phyloP scores from a whole-genome alignment of 352 stramenopile genomes.

The Aphanomyces cochlioides region DNA sequence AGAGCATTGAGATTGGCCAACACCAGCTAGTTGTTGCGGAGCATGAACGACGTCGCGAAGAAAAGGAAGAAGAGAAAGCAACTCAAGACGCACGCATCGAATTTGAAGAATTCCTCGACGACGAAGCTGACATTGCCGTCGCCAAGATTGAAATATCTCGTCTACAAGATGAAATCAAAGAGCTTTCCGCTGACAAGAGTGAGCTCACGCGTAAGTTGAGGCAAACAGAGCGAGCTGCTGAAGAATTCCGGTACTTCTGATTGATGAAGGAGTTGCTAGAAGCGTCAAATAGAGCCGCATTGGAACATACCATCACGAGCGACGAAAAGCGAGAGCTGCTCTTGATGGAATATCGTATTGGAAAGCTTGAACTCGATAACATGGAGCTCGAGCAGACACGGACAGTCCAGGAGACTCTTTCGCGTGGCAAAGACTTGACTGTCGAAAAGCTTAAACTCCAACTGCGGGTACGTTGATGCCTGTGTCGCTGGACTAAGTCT shows the following conservation, averaged over 20 bases:
- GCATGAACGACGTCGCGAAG: constrained; percentile 28
- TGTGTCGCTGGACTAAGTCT: too few species aligned
- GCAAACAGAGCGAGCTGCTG: constrained; percentile 47
- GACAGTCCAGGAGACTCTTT: constrained; percentile 49
- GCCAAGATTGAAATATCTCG: constrained; percentile 15
- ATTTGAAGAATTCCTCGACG: constrained; percentile 28
- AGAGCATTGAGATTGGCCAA: constrained; percentile 51
- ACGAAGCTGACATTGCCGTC: constrained; percentile 26
- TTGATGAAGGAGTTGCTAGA: constrained; percentile 43
- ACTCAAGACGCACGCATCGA: constrained; percentile 14
- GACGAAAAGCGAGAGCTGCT: constrained; percentile 59
- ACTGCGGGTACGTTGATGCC: constrained; percentile 12
- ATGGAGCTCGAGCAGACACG: constrained; percentile 73
- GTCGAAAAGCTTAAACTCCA: constrained; percentile 55
- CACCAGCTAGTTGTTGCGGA: constrained; percentile 43
- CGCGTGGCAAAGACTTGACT: constrained; percentile 55
- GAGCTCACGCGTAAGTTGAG: constrained; percentile 38
- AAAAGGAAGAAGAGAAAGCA: constrained; percentile 34
- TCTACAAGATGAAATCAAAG: constrained; percentile 30
- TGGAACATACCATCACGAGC: constrained; percentile 37
- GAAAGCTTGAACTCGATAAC: constrained; percentile 88
- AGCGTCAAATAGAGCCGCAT: constrained; percentile 32
- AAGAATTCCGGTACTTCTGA: constrained; percentile 44
- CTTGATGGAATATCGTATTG: constrained; percentile 83
- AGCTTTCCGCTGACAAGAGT: constrained; percentile 27